Percentiles rank a stretch among this genome's conserved stretches.
These are phyloP conservation scores for Neofusicoccum cordaticola DNA, from an alignment of 2,329 filamentous ascomycete species.

Conservation along the genomic window DNA sequence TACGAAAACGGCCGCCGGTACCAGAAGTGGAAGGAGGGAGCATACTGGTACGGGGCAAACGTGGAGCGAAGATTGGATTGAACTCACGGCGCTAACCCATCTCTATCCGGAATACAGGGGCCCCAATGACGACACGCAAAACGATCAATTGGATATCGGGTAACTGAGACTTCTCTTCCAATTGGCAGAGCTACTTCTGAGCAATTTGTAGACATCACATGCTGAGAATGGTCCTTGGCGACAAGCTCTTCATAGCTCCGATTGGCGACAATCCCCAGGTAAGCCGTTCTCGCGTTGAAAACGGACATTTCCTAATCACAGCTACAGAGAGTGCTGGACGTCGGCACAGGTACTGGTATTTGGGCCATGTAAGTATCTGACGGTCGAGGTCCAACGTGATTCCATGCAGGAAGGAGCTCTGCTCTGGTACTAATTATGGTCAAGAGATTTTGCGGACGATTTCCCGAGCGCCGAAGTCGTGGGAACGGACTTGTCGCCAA, in stretches of 20 bases:
- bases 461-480: slow-evolving; percentile 35
- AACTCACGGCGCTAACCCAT: background rate
- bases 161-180: background rate
- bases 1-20: slow-evolving; percentile 23
- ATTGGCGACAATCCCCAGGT: slow-evolving; percentile 23
- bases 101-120: slow-evolving; percentile 17
- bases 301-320: background rate
- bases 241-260: slow-evolving; percentile 26
- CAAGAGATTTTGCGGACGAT: slow-evolving; percentile 32
- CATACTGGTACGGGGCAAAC: background rate
- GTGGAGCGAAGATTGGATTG: no score
- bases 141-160: slow-evolving; percentile 17
- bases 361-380: slow-evolving; percentile 36
- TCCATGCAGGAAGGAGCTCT: background rate
- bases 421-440: background rate
- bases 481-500: slow-evolving; percentile 49
- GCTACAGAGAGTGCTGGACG: slow-evolving; percentile 36
- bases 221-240: slow-evolving; percentile 26
- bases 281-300: background rate
- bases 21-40: slow-evolving; percentile 1
- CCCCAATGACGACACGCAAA: slow-evolving; percentile 28
- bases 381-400: slow-evolving; percentile 17
- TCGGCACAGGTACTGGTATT: slow-evolving; percentile 39
- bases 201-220: slow-evolving; percentile 26
- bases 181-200: background rate